Conservation (phyloP, 2,329 filamentous ascomycete species). For the Fusarium newnesense region DNA sequence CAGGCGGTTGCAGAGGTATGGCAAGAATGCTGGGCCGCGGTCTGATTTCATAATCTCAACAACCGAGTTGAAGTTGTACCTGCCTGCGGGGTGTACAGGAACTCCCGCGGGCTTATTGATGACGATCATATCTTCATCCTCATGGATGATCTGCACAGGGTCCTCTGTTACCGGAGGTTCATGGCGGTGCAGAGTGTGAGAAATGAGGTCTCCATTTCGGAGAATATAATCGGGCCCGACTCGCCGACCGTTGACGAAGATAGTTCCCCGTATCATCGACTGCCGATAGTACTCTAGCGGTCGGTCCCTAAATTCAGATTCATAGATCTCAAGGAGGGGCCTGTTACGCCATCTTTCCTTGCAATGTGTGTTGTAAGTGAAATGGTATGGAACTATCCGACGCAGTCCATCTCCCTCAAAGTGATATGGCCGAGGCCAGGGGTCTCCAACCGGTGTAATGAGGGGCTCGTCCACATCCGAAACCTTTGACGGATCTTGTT, state of each 20-base stretch:
- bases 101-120: constrained; percentile 97
- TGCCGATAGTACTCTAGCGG: constrained; percentile 86
- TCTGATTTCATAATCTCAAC: constrained; percentile 93
- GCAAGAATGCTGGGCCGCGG: constrained; percentile 63
- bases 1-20: constrained; percentile 86
- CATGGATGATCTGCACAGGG: constrained; percentile 84
- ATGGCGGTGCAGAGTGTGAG: constrained; percentile 93
- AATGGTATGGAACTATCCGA: constrained; percentile 87
- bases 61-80: constrained; percentile 95
- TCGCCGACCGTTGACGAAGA: constrained; percentile 80
- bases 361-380: constrained; percentile 93
- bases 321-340: constrained; percentile 85
- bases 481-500: constrained; percentile 29
- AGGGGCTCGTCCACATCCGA: constrained; percentile 40
- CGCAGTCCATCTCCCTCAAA: constrained; percentile 81
- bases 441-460: constrained; percentile 49
- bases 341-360: constrained; percentile 93
- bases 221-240: constrained; percentile 76
- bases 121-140: constrained; percentile 92
- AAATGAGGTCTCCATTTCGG: constrained; percentile 90
- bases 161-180: constrained; percentile 91
- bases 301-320: constrained; percentile 90
- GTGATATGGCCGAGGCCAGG: constrained; percentile 77
- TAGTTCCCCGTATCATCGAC: constrained; percentile 82
- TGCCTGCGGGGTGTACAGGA: constrained; percentile 92